Evolutionary conservation across 257 asterid genomes (phyloP).

Genomic region (Scutellaria minor): DNA sequence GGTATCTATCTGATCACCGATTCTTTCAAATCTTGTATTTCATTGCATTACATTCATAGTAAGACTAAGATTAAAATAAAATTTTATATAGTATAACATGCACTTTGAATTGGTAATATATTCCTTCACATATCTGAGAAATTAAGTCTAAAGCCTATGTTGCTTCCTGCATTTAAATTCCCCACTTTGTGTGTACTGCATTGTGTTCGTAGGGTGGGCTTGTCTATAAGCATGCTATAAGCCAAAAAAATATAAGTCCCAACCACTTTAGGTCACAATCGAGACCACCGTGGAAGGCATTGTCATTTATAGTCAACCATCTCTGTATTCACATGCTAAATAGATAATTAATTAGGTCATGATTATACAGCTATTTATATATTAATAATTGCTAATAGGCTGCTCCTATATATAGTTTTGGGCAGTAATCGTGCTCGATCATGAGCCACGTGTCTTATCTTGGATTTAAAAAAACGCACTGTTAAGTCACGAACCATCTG

Average conservation of each 20-base stretch:
- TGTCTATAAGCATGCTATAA: not conserved
- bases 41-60: not conserved
- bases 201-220: conserved; percentile 12
- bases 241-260: not conserved
- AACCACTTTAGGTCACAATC: conserved; percentile 28
- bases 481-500: conserved; percentile 15
- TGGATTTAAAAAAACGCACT: not conserved
- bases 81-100: not conserved
- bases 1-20: conserved; percentile 22
- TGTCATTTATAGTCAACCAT: conserved; percentile 34
- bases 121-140: not conserved
- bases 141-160: not conserved
- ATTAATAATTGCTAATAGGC: not conserved
- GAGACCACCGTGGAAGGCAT: not conserved
- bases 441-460: conserved; percentile 38
- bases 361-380: conserved; percentile 8
- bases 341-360: not conserved
- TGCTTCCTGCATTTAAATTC: not conserved
- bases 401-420: conserved; percentile 1
- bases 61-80: not conserved
- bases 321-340: conserved; percentile 30
- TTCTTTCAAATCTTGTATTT: not conserved
- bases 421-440: conserved; percentile 34
- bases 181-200: conserved; percentile 13
- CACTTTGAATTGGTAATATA: too few species aligned